Conservation (phyloP, 371 early-diverging fungal species). For the Mucor piriformis region DNA sequence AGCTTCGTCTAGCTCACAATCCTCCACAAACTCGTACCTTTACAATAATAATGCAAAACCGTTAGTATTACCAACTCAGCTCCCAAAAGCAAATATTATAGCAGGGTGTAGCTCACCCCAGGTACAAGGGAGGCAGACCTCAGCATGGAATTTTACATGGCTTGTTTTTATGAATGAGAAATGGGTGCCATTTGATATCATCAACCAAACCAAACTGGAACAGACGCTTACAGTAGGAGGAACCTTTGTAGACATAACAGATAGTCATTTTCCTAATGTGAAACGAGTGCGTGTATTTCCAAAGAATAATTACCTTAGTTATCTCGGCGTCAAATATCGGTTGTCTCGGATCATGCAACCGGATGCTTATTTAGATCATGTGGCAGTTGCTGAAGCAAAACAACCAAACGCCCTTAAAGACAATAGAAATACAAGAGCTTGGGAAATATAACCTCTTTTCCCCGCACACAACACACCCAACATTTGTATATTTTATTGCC, state of each 20-base stretch:
- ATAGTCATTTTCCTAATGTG: slow-evolving; percentile 37
- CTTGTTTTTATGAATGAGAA: slow-evolving; percentile 40
- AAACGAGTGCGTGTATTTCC: slow-evolving; percentile 43
- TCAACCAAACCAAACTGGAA: slow-evolving; percentile 37
- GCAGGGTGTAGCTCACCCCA: neutral
- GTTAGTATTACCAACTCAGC: neutral
- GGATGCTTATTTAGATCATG: slow-evolving; percentile 42
- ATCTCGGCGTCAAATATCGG: slow-evolving; percentile 42
- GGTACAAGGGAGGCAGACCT: neutral
- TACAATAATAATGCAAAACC: neutral
- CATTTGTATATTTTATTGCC: neutral
- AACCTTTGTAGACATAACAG: slow-evolving; percentile 39
- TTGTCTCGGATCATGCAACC: slow-evolving; percentile 45
- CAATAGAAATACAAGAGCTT: slow-evolving; percentile 1
- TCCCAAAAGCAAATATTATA: neutral
- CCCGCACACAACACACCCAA: neutral
- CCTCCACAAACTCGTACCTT: slow-evolving; percentile 3
- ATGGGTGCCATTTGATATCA: slow-evolving; percentile 41
- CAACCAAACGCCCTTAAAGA: neutral
- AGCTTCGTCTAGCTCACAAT: slow-evolving; percentile 1
- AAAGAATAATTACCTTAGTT: slow-evolving; percentile 37
- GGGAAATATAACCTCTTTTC: slow-evolving; percentile 1
- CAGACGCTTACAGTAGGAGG: slow-evolving; percentile 41
- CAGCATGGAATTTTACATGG: slow-evolving; percentile 36
- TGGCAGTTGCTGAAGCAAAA: slow-evolving; percentile 23